phyloP scores from a whole-genome alignment of 2,329 filamentous ascomycete species.

The Stagonosporopsis rhizophila region DNA sequence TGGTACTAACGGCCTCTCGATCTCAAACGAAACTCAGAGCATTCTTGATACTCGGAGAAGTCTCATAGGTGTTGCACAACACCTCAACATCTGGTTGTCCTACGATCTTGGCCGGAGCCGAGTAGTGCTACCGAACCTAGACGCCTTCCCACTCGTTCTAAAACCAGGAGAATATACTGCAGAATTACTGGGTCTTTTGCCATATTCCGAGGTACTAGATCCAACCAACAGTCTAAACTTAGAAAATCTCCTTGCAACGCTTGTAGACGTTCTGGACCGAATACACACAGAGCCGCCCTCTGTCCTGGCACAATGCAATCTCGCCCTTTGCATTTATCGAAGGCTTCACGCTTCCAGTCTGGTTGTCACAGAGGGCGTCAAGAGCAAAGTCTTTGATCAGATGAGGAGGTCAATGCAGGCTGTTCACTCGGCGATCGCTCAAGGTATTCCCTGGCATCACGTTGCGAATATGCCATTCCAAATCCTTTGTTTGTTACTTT shows the following conservation, averaged over 20 bases:
- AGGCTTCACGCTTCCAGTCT: neutral
- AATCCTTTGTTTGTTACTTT: slow-evolving; percentile 4
- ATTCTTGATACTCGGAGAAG: neutral
- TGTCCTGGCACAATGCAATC: slow-evolving; percentile 4
- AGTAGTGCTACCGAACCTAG: neutral
- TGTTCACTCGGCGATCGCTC: slow-evolving; percentile 3
- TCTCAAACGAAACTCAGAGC: neutral
- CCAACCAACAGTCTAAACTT: neutral
- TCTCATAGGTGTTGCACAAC: slow-evolving; percentile 3
- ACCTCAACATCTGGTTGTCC: slow-evolving; percentile 13
- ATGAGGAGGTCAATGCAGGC: slow-evolving; percentile 3
- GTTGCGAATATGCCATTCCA: slow-evolving; percentile 10
- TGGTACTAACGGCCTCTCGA: neutral
- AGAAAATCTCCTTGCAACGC: neutral
- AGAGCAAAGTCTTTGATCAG: neutral
- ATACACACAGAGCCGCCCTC: slow-evolving; percentile 7
- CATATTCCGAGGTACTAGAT: slow-evolving; percentile 6
- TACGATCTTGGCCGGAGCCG: slow-evolving; percentile 8
- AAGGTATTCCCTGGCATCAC: slow-evolving; percentile 2
- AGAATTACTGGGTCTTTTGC: slow-evolving; percentile 4
- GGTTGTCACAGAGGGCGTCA: neutral
- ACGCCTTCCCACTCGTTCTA: neutral
- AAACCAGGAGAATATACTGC: neutral
- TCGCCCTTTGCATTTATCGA: slow-evolving; percentile 3
- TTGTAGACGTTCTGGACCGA: neutral